phyloP scores from a whole-genome alignment of 169 alveolate genomes.

The Plasmodium knowlesi region DNA sequence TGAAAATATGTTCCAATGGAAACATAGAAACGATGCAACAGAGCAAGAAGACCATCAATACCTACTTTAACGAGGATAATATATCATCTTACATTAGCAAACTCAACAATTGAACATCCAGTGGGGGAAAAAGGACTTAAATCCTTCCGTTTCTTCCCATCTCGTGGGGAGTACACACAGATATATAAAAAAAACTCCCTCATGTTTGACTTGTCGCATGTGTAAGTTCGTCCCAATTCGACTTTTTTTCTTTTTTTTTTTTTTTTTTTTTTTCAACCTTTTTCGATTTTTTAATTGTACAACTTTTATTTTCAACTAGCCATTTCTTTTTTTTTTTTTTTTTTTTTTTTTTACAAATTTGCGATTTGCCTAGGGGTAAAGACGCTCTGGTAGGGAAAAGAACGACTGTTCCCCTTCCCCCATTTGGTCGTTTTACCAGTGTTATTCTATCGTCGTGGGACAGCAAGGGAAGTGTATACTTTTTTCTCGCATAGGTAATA shows the following conservation, averaged over 20 bases:
- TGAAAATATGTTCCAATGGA: slow-evolving; percentile 33
- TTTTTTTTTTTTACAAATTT: background rate
- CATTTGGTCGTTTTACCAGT: background rate
- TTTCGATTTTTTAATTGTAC: background rate
- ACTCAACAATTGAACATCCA: background rate
- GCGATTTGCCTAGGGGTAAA: background rate
- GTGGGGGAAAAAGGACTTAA: background rate
- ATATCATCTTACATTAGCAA: slow-evolving; percentile 30
- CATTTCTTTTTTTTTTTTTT: background rate
- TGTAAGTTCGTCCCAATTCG: background rate
- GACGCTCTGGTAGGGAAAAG: background rate
- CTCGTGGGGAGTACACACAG: too few relatives aligned
- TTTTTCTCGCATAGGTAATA: background rate
- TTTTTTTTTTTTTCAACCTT: background rate
- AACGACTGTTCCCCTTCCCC: background rate
- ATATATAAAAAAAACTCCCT: background rate
- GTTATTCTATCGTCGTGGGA: too few relatives aligned
- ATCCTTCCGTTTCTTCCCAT: background rate
- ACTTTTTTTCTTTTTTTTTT: background rate
- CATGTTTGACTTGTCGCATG: background rate
- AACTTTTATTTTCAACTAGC: background rate
- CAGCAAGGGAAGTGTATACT: too few relatives aligned
- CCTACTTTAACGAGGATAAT: slow-evolving; percentile 64
- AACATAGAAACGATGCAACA: slow-evolving; percentile 49
- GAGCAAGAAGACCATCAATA: slow-evolving; percentile 18